phyloP scores from a whole-genome alignment of 495 filamentous ascomycete species.

The Amorphotheca resinae region DNA sequence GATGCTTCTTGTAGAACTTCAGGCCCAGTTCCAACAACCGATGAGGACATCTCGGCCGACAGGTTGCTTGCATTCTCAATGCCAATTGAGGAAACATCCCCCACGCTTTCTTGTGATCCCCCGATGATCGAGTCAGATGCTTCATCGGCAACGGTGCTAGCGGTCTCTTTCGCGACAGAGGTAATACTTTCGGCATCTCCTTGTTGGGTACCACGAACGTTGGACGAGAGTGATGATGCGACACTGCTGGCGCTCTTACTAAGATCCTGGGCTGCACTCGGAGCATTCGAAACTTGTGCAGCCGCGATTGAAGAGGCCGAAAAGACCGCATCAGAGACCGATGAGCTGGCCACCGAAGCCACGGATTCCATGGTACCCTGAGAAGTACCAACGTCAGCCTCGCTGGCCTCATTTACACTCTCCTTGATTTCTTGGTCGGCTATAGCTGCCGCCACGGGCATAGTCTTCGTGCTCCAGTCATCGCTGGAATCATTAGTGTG shows the following conservation, averaged over 20 bases:
- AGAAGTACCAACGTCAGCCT: slow-evolving; percentile 21
- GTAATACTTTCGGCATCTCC: slow-evolving; percentile 24
- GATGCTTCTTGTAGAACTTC: slow-evolving; percentile 20
- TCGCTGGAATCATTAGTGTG: slow-evolving; percentile 59
- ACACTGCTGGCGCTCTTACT: neutral
- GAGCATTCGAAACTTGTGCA: slow-evolving; percentile 15
- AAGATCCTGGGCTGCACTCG: neutral
- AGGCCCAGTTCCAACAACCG: slow-evolving; percentile 21
- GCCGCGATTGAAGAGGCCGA: slow-evolving; percentile 25
- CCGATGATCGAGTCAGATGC: slow-evolving; percentile 24
- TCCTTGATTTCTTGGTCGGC: slow-evolving; percentile 30
- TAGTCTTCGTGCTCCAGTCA: slow-evolving; percentile 52
- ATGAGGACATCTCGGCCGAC: slow-evolving; percentile 14
- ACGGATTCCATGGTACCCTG: slow-evolving; percentile 27
- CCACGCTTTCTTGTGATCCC: slow-evolving; percentile 20
- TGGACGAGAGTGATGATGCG: slow-evolving; percentile 9
- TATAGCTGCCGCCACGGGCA: slow-evolving; percentile 32
- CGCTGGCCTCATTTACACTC: slow-evolving; percentile 25
- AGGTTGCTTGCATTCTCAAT: slow-evolving; percentile 17
- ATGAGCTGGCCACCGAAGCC: slow-evolving; percentile 22
- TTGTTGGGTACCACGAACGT: slow-evolving; percentile 21
- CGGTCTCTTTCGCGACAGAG: slow-evolving; percentile 21
- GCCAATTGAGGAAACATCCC: slow-evolving; percentile 23
- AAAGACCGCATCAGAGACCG: slow-evolving; percentile 24
- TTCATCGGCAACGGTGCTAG: slow-evolving; percentile 24